Base-by-base conservation (phyloP, 73 alveolate species). In the Durusdinium trenchii region DNA sequence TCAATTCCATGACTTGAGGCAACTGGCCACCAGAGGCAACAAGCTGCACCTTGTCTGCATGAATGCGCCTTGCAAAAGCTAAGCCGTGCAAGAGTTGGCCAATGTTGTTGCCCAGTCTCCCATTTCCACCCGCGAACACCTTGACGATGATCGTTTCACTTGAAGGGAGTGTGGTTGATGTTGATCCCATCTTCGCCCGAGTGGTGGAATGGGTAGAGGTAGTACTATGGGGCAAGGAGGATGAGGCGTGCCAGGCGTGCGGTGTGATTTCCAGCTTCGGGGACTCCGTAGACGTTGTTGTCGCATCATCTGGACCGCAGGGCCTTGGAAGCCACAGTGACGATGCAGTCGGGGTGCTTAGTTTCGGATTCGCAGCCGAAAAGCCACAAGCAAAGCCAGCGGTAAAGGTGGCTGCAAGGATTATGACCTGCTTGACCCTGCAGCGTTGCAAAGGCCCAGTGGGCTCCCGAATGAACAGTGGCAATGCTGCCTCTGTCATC, bases 91-190 rank as follows among this genome's bases (percentile, higher is more conserved):
- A 76, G 28, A 91, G 75, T 76, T 91, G 97, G 51, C 97, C 97
- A 52, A 91, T 91, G 87, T 91, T 91, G 87, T 91, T 91, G 38
- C 97, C 97, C 87, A 91, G 40, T 5, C 97, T 86, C 43, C 97
- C 97, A 50, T 91, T 91, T 35, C 97, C 97, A 18, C 97, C 97
- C 2, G 97, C 87, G 36, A 91, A 91, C n/a, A 91, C 97, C 97
- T 64, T 91, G 36, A 91, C 97, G 3, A 91, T 50, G 73, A 50
- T 83, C 75, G 6, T 83, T 50, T 47, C 73, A 51, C 51, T n/a
- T 18, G 51, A 4, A 16, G 51, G 51, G 18, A 3, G 28, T 18
- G 93, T 6, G 12, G 93, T 50, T 48, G 93, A 6, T n/a, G 46
- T 50, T 4, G 38, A 35, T 32, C 75, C 18, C 47, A 26, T 47